Evolutionary conservation across 805 yeast genomes (phyloP), one percentile per base, ranked within the genome.

Genomic region (Candida ponderosae): DNA sequence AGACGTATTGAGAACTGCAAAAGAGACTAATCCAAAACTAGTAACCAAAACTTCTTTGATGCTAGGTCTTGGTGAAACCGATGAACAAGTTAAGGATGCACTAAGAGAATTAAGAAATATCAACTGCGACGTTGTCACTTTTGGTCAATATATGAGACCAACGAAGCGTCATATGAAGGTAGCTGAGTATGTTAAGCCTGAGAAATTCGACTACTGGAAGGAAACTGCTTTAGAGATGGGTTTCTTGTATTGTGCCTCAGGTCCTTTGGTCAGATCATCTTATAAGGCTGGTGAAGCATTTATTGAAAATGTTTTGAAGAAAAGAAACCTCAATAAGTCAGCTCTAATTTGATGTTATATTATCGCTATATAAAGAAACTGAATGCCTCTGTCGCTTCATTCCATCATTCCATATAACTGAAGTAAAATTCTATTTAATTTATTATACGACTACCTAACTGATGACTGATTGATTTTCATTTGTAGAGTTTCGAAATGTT

Each of bases 141-240:
- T 93, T 62, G 99, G 99, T 28, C 99, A 93, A 63, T 93, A 93
- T 61, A 93, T 93, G 97, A 75, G 98, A 58, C 99, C 99, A 32
- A 93, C 99, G 2, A 93, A 85, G 63, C 79, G 98, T 55, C 99
- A 93, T 60, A 88, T 93, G 94, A 89, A 89, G 65, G 99, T 93
- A 31, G 96, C 86, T 10, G 97, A 90, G 49, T 93, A 93, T 53
- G 76, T 93, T 16, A 82, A 78, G 19, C 99, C 99, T 3, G 96
- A 85, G 48, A 88, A 87, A 59, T 93, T 93, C 57, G 95, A 89
- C 42, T 71, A 81, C 57, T 93, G 98, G 98, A 87, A 80, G 53
- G 77, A 82, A 39, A 72, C 70, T 9, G 97, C 98, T 0, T 59
- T 81, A 44, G 86, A 84, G 31, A 63, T 90, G 74, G 98, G 98